Evolutionary conservation across 2,329 filamentous ascomycete genomes (phyloP).

Genomic region (Diaporthe velutina): DNA sequence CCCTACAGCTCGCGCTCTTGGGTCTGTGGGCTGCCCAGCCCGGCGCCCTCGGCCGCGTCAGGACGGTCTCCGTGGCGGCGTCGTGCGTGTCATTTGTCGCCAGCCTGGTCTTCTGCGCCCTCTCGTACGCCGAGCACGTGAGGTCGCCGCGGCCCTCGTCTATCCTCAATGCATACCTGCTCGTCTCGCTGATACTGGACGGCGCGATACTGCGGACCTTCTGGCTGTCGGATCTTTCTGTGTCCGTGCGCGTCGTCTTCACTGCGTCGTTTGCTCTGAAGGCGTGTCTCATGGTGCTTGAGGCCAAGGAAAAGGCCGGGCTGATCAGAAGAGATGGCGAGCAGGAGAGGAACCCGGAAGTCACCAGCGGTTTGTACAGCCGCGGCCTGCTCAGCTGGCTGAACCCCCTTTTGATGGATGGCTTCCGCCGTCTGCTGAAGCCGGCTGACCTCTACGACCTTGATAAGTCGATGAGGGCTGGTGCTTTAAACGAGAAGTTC

Average conservation of each 20-base stretch:
- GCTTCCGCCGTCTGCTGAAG: conserved; percentile 51
- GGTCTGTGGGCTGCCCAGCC: conserved; percentile 49
- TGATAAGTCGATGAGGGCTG: conserved; percentile 50
- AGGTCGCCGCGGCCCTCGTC: conserved; percentile 50
- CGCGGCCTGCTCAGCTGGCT: conserved; percentile 56
- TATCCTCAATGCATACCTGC: conserved; percentile 51
- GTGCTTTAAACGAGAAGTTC: conserved; percentile 47
- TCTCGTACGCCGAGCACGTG: conserved; percentile 51
- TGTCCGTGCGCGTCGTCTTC: conserved; percentile 50
- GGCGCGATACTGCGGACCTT: conserved; percentile 51
- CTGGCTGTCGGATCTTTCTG: conserved; percentile 46
- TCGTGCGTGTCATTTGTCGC: conserved; percentile 50
- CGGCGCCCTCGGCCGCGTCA: conserved; percentile 41
- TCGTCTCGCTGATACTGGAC: conserved; percentile 52
- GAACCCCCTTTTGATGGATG: conserved; percentile 51
- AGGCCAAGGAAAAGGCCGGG: conserved; percentile 54
- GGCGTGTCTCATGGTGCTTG: conserved; percentile 51
- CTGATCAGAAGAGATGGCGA: conserved; percentile 45
- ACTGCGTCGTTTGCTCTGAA: conserved; percentile 53
- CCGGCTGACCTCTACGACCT: conserved; percentile 52
- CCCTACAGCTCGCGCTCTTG: conserved; percentile 50
- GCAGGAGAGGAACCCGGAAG: conserved; percentile 50
- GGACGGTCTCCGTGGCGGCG: conserved; percentile 48
- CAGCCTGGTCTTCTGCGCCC: conserved; percentile 48
- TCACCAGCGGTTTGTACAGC: conserved; percentile 54